phyloP scores from a whole-genome alignment of 2,329 filamentous ascomycete genomes.

The Aspergillus versicolor region DNA sequence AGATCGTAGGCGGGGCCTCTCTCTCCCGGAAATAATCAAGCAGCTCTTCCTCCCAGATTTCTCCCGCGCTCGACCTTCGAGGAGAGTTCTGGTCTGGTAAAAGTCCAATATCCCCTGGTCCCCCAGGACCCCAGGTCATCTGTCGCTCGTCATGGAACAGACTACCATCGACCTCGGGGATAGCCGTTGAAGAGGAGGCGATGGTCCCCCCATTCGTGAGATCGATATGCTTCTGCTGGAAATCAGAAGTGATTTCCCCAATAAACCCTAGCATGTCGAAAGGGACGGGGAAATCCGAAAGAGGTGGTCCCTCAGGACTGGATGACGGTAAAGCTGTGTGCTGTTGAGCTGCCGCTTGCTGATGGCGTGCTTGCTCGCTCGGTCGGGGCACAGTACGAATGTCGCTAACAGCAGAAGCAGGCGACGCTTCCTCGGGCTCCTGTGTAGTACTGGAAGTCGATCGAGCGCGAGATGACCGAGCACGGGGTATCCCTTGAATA shows the following conservation, averaged over 20 bases:
- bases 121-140: slow-evolving; percentile 7
- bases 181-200: not conserved
- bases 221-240: slow-evolving; percentile 36
- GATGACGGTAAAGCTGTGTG: not conserved
- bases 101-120: not conserved
- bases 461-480: slow-evolving; percentile 2
- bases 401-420: slow-evolving; percentile 22
- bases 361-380: slow-evolving; percentile 18
- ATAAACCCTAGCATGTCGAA: slow-evolving; percentile 40
- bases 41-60: slow-evolving; percentile 27
- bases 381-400: slow-evolving; percentile 30
- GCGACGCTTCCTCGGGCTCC: not conserved
- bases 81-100: not conserved
- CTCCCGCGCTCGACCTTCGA: not conserved
- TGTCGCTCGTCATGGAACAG: slow-evolving; percentile 6
- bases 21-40: slow-evolving; percentile 28
- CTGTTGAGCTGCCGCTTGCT: slow-evolving; percentile 1
- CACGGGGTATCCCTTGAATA: slow-evolving; percentile 12
- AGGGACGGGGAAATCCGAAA: slow-evolving; percentile 16
- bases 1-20: slow-evolving; percentile 32
- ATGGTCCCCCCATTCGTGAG: slow-evolving; percentile 23
- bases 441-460: not conserved
- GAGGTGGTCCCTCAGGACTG: not conserved
- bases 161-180: not conserved
- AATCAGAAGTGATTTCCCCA: slow-evolving; percentile 35